Evolutionary conservation across 192 early-diverging fungal genomes (phyloP).

Genomic region (Umbelopsis isabellina): DNA sequence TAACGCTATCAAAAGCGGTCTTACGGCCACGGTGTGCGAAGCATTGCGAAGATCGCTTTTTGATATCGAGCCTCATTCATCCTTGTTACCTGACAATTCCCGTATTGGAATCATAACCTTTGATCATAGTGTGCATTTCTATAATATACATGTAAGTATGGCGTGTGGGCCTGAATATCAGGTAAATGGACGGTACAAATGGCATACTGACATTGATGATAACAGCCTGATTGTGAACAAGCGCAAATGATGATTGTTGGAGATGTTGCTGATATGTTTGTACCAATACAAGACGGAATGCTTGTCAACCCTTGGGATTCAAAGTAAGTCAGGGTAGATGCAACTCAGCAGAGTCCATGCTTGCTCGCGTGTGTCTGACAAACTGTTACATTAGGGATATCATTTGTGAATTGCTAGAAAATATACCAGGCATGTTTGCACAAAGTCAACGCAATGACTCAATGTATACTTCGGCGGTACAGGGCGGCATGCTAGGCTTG

Average conservation of each 20-base stretch:
- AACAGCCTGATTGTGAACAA: constrained; percentile 78
- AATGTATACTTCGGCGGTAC: constrained; percentile 82
- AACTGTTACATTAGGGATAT: constrained; percentile 50
- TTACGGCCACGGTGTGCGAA: constrained; percentile 69
- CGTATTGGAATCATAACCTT: constrained; percentile 91
- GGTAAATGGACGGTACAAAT: not conserved
- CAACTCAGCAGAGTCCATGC: not conserved
- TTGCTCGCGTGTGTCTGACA: not conserved
- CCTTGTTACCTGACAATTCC: constrained; percentile 48
- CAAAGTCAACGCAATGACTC: constrained; percentile 78
- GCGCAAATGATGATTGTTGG: constrained; percentile 96
- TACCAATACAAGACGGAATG: constrained; percentile 91
- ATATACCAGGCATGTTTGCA: constrained; percentile 84
- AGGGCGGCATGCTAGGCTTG: constrained; percentile 78
- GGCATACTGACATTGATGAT: not conserved
- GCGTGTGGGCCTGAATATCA: too few relatives aligned
- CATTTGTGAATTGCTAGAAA: constrained; percentile 84
- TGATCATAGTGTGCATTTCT: constrained; percentile 93
- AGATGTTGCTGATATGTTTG: constrained; percentile 93
- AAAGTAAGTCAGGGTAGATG: constrained; percentile 42
- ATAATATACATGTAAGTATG: constrained; percentile 77
- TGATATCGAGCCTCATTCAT: constrained; percentile 24
- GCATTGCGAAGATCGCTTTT: constrained; percentile 77
- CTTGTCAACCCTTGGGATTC: constrained; percentile 88
- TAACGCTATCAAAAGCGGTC: constrained; percentile 84